Base-by-base conservation (phyloP, 345 rosid genomes). In the Mercurialis annua region DNA sequence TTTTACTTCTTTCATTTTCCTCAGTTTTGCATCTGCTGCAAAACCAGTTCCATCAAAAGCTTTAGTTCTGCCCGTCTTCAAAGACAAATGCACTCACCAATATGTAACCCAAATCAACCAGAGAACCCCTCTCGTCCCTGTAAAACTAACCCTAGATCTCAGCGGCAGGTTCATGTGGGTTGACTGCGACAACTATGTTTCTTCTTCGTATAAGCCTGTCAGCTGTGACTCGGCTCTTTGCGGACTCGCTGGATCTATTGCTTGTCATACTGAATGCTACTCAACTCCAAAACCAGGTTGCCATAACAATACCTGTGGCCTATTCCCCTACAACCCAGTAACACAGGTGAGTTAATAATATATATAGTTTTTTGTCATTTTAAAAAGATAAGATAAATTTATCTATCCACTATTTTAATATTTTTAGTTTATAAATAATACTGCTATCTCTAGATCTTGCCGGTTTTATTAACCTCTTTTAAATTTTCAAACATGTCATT, bases 101-200 rank as follows among this genome's bases (percentile, higher is more conserved):
- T 87, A 86, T 80, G 31, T 81, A 7, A 78, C 92, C 30, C 48
- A 61, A 16, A 73, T 90, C 36, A 68, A 66, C 63, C 92, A 85
- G 73, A 75, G 94, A 50, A 85, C 89, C 14, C 94, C 92, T 1
- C 81, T 79, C 11, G 74, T 80, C 29, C 74, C 86, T 4, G 72
- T 79, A 6, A 71, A 63, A 47, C 67, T 85, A 1, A 84, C 78
- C 7, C 71, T 88, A 16, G 92, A 90, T 62, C 82, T 88, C 1
- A 90, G 92, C 1, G 94, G 97, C 40, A 84, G 64, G 31, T 42
- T 57, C 63, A 67, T 82, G 0, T 91, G 96, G 92, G 84, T 84
- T 15, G 88, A 84, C 64, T 83, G 91, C 31, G 79, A 81, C 18
- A 23, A 46, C 62, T 88, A 86, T 64, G 76, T 76, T 57, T 91